Conservation (phyloP, 2,329 filamentous ascomycete genomes). For the Monosporascus sp. region DNA sequence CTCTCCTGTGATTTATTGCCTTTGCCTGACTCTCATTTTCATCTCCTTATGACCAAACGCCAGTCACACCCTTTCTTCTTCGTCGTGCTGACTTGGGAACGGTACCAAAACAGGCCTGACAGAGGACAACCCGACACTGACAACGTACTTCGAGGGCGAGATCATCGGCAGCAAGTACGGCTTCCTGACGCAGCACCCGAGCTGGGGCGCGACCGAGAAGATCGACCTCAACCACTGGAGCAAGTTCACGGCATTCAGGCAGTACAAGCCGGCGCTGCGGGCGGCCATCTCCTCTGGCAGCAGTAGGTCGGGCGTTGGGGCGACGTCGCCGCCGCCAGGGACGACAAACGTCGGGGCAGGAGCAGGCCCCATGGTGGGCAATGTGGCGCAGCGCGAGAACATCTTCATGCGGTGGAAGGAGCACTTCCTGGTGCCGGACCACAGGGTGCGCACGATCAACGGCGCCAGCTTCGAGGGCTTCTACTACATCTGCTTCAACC, state of each 20-base stretch:
- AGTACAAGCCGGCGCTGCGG: slow-evolving; percentile 59
- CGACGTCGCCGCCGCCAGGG: neutral
- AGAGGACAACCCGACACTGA: slow-evolving; percentile 93
- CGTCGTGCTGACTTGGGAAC: neutral
- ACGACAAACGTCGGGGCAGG: neutral
- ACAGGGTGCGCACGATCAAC: slow-evolving; percentile 82
- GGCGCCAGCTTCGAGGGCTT: slow-evolving; percentile 98
- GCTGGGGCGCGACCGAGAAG: slow-evolving; percentile 89
- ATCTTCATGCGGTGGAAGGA: slow-evolving; percentile 99
- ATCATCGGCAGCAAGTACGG: slow-evolving; percentile 93
- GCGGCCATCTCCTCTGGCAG: slow-evolving; percentile 52
- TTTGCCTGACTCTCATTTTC: neutral
- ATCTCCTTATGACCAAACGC: slow-evolving; percentile 1
- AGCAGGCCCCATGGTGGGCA: slow-evolving; percentile 11
- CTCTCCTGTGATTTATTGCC: slow-evolving; percentile 8
- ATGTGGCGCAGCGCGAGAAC: slow-evolving; percentile 53
- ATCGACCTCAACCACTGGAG: slow-evolving; percentile 91
- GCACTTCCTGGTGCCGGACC: slow-evolving; percentile 93
- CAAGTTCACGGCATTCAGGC: slow-evolving; percentile 82
- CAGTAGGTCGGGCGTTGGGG: slow-evolving; percentile 34
- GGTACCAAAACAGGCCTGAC: slow-evolving; percentile 65
- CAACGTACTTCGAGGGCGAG: slow-evolving; percentile 97
- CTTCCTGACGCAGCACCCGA: slow-evolving; percentile 84
- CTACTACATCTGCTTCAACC: slow-evolving; percentile 99
- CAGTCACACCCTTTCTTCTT: neutral